Percentiles rank a stretch among this genome's conserved stretches.
phyloP scores from a whole-genome alignment of 768 basidiomycete genomes.

The Hygrocybe coccinea region DNA sequence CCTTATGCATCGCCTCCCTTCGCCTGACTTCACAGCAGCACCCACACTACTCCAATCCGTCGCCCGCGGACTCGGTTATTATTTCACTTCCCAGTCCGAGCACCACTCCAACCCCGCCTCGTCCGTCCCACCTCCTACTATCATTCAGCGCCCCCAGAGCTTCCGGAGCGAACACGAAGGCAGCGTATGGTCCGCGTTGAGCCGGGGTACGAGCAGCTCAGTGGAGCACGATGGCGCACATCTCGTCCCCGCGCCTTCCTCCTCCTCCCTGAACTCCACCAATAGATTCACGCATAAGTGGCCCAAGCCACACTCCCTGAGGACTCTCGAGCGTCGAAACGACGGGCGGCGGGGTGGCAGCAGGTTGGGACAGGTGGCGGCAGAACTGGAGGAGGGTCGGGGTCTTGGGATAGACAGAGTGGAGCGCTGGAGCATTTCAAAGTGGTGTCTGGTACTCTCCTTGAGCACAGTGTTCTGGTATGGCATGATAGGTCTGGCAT shows the following conservation, averaged over 20 bases:
- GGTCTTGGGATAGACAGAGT: slow-evolving; percentile 37
- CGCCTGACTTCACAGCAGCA: slow-evolving; percentile 16
- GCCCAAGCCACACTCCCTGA: slow-evolving; percentile 38
- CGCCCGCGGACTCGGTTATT: slow-evolving; percentile 16
- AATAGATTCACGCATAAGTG: slow-evolving; percentile 50
- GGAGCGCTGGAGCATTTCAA: slow-evolving; percentile 56
- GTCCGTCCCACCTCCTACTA: not conserved
- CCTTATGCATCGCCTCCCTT: slow-evolving; percentile 15
- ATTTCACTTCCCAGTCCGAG: slow-evolving; percentile 13
- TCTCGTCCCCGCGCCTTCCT: too few species aligned
- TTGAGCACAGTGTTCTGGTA: slow-evolving; percentile 50
- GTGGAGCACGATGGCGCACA: slow-evolving; percentile 25
- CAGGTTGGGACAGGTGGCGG: not conserved
- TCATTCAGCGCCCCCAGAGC: slow-evolving; percentile 12
- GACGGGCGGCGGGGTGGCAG: not conserved
- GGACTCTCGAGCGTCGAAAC: not conserved
- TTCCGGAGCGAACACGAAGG: slow-evolving; percentile 8
- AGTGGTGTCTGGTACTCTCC: slow-evolving; percentile 57
- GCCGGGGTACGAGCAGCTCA: slow-evolving; percentile 10
- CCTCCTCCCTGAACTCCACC: slow-evolving; percentile 29
- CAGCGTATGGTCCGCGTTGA: slow-evolving; percentile 9
- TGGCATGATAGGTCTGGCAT: slow-evolving; percentile 47
- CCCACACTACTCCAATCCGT: slow-evolving; percentile 6
- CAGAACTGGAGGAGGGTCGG: slow-evolving; percentile 31
- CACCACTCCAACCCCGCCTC: slow-evolving; percentile 3